These are phyloP conservation scores for Globisporangium paddicum DNA, from an alignment of 352 stramenopile genomes.

Conservation along the genomic window DNA sequence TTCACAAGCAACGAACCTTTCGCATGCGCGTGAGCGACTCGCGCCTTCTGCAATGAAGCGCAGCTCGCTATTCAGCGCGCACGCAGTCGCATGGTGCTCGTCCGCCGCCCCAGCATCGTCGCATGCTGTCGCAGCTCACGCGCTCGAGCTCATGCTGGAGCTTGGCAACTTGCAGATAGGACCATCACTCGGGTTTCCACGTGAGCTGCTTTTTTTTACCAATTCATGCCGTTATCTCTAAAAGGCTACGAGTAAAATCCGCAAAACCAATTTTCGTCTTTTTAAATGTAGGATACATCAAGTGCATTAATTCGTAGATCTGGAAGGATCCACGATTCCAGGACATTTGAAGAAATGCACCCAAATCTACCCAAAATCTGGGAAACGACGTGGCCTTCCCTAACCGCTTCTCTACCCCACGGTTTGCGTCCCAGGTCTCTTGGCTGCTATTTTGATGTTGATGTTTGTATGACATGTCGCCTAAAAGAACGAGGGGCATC, in stretches of 20 bases:
- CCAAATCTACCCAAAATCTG: neutral
- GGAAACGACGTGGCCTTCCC: neutral
- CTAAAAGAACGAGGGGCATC: slow-evolving; percentile 1
- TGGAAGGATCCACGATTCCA: too few relatives aligned
- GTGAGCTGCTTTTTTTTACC: neutral
- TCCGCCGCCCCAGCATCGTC: neutral
- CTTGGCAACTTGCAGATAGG: neutral
- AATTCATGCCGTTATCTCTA: neutral
- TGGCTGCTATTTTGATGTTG: neutral
- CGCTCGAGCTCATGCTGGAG: neutral
- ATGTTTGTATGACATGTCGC: slow-evolving; percentile 9
- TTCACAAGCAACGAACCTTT: too few relatives aligned
- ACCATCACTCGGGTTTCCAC: slow-evolving; percentile 3
- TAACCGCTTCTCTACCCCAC: neutral
- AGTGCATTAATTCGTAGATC: neutral
- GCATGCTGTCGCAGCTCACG: neutral
- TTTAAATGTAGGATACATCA: neutral
- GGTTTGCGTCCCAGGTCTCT: slow-evolving; percentile 2
- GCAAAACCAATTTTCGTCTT: neutral
- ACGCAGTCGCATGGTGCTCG: neutral
- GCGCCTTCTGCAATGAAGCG: neutral
- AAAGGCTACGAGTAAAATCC: neutral
- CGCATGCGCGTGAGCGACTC: neutral
- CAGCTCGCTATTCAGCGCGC: neutral
- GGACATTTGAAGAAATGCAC: too few relatives aligned